Evolutionary conservation across 805 yeast genomes (phyloP).

Genomic region (Lipomyces oligophaga): DNA sequence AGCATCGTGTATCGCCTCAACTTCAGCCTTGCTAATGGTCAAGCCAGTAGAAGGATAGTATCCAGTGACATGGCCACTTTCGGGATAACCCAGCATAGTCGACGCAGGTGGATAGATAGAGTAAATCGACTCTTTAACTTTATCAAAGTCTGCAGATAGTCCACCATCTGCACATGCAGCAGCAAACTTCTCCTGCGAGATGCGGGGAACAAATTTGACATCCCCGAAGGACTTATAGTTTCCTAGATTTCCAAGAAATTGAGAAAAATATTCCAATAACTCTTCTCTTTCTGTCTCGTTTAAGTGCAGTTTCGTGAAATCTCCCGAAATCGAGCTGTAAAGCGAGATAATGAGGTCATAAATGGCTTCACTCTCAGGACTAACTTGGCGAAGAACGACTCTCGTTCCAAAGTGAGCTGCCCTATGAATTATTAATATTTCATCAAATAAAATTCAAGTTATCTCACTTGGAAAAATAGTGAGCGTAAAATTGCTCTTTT

Average conservation of each 20-base stretch:
- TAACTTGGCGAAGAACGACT: conserved; percentile 73
- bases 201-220: conserved; percentile 72
- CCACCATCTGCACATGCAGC: conserved; percentile 43
- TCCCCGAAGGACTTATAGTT: conserved; percentile 87
- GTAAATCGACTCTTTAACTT: conserved; percentile 46
- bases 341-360: conserved; percentile 64
- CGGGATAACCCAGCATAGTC: conserved; percentile 71
- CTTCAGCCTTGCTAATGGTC: conserved; percentile 53
- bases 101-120: conserved; percentile 45
- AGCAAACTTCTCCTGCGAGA: conserved; percentile 49
- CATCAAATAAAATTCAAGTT: neutral
- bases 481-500: conserved; percentile 69
- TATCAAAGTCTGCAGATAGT: conserved; percentile 34
- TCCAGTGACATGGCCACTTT: conserved; percentile 67
- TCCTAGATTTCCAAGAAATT: conserved; percentile 62
- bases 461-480: conserved; percentile 57
- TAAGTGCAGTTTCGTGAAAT: conserved; percentile 22
- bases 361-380: conserved; percentile 73
- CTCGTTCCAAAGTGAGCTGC: conserved; percentile 84
- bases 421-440: neutral
- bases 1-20: conserved; percentile 62
- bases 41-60: conserved; percentile 53
- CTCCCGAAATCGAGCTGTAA: conserved; percentile 38
- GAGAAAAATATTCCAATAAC: conserved; percentile 61
- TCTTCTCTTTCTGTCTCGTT: conserved; percentile 41